Conservation (phyloP, 345 rosid species). For the Theobroma cacao region DNA sequence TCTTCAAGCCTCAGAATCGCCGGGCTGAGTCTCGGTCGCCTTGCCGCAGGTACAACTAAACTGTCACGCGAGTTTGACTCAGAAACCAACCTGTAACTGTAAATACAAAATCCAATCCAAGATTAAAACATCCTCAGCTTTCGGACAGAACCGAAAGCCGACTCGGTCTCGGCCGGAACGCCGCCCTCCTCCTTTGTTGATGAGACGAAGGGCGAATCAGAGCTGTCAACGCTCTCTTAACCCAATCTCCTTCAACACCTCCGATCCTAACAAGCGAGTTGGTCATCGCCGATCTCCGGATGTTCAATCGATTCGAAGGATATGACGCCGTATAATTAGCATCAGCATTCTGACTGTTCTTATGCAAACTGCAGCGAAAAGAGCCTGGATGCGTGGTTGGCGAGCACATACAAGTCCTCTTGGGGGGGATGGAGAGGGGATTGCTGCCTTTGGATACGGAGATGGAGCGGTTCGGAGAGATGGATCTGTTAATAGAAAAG, state of each 20-base stretch:
- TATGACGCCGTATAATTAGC: slow-evolving; percentile 26
- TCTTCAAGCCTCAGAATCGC: slow-evolving; percentile 15
- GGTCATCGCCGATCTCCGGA: slow-evolving; percentile 88
- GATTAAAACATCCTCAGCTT: slow-evolving; percentile 23
- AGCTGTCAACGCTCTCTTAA: slow-evolving; percentile 77
- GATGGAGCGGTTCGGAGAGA: slow-evolving; percentile 48
- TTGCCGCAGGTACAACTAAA: slow-evolving; percentile 13
- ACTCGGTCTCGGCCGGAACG: slow-evolving; percentile 66
- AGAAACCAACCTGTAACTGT: slow-evolving; percentile 36
- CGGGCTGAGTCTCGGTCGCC: slow-evolving; percentile 19
- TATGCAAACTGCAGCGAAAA: slow-evolving; percentile 77
- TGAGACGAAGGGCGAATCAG: slow-evolving; percentile 88
- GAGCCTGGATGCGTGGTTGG: slow-evolving; percentile 89
- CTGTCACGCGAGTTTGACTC: not conserved
- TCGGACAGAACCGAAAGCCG: slow-evolving; percentile 69
- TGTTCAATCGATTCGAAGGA: slow-evolving; percentile 63
- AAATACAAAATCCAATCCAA: slow-evolving; percentile 16
- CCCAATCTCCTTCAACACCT: slow-evolving; percentile 94
- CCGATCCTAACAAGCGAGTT: slow-evolving; percentile 88
- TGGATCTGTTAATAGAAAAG: slow-evolving; percentile 56
- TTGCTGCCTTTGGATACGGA: slow-evolving; percentile 40
- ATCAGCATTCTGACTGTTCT: not conserved
- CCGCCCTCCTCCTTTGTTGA: slow-evolving; percentile 62
- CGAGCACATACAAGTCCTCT: slow-evolving; percentile 79
- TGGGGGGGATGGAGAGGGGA: slow-evolving; percentile 37